Percentiles rank a stretch among this genome's conserved stretches.
Evolutionary conservation across 2,329 filamentous ascomycete genomes (phyloP).

Genomic region (Blumeriella jaapii): DNA sequence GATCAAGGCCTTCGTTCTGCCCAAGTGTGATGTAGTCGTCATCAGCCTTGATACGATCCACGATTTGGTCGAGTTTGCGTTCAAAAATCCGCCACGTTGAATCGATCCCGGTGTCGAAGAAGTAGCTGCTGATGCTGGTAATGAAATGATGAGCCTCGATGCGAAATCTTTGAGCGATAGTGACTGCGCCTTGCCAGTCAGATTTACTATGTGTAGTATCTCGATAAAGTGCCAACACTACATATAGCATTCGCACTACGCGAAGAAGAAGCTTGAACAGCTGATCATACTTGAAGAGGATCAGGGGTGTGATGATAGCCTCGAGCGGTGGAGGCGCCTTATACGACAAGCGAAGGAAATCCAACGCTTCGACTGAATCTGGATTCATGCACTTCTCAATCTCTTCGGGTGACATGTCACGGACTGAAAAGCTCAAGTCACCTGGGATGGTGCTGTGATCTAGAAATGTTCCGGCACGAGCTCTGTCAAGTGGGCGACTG

Average conservation of each 20-base stretch:
- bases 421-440: slow-evolving; percentile 70
- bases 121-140: slow-evolving; percentile 59
- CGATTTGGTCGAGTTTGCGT: slow-evolving; percentile 49
- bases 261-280: slow-evolving; percentile 74
- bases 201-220: slow-evolving; percentile 36
- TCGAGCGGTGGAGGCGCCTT: slow-evolving; percentile 61
- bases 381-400: slow-evolving; percentile 76
- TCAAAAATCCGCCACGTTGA: slow-evolving; percentile 64
- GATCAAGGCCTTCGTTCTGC: slow-evolving; percentile 48
- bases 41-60: slow-evolving; percentile 40
- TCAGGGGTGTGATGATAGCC: slow-evolving; percentile 57
- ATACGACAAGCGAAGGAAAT: slow-evolving; percentile 84
- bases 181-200: slow-evolving; percentile 16
- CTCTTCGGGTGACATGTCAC: slow-evolving; percentile 66
- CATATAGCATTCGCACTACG: slow-evolving; percentile 66
- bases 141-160: slow-evolving; percentile 75
- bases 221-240: slow-evolving; percentile 53
- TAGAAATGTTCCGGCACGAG: slow-evolving; percentile 26
- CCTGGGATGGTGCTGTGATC: slow-evolving; percentile 43
- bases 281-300: slow-evolving; percentile 70
- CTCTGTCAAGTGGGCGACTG: slow-evolving; percentile 13
- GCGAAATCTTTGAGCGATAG: slow-evolving; percentile 42
- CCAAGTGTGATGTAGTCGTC: slow-evolving; percentile 30
- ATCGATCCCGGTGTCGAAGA: slow-evolving; percentile 67
- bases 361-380: slow-evolving; percentile 74